These are phyloP conservation scores for Globisporangium lucens DNA, from an alignment of 352 stramenopile genomes.

Conservation along the genomic window DNA sequence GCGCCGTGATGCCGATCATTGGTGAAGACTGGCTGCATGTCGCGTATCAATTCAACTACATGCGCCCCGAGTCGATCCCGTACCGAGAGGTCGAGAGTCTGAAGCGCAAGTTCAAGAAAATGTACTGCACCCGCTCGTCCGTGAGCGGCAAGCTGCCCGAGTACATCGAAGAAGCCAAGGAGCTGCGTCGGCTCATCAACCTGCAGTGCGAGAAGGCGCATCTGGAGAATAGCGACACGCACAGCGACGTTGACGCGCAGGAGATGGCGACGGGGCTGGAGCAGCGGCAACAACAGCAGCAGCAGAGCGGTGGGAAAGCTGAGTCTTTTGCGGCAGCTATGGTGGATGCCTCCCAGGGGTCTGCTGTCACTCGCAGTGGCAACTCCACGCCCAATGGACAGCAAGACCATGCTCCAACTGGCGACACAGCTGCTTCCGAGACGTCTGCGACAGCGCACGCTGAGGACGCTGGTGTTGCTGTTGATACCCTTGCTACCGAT, in stretches of 20 bases:
- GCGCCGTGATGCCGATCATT: slow-evolving; percentile 42
- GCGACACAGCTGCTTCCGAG: neutral
- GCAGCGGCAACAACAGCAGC: neutral
- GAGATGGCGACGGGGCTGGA: slow-evolving; percentile 6
- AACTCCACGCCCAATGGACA: neutral
- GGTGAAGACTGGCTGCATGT: slow-evolving; percentile 65
- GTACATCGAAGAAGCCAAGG: slow-evolving; percentile 52
- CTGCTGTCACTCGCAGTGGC: neutral
- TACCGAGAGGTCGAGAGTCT: slow-evolving; percentile 62
- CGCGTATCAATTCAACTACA: slow-evolving; percentile 64
- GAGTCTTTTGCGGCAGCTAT: neutral
- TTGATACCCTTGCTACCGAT: neutral
- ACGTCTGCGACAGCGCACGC: neutral
- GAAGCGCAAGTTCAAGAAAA: slow-evolving; percentile 74
- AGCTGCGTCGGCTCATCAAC: slow-evolving; percentile 45
- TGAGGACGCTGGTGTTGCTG: neutral
- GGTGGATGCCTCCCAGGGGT: neutral
- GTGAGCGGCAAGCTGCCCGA: slow-evolving; percentile 30
- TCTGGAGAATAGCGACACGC: slow-evolving; percentile 33
- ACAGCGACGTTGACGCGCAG: slow-evolving; percentile 28
- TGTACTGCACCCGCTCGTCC: slow-evolving; percentile 45
- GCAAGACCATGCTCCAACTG: neutral
- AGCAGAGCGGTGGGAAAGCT: neutral
- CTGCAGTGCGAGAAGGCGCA: slow-evolving; percentile 36
- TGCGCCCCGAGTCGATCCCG: slow-evolving; percentile 55